These are phyloP conservation scores for Reutealis trisperma DNA, from an alignment of 345 rosid genomes.

Conservation along the genomic window DNA sequence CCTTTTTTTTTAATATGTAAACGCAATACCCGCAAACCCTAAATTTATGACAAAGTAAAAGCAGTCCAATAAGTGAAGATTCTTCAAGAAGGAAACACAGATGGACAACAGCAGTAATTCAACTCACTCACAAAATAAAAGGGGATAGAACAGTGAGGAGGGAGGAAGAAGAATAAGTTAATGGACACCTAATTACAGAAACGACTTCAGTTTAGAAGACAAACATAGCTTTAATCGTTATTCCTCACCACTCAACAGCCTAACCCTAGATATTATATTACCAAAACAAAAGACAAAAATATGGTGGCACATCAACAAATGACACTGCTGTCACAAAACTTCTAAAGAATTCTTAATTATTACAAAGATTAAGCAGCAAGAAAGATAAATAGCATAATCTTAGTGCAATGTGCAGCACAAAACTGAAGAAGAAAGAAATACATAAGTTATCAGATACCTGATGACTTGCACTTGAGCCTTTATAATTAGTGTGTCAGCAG, in stretches of 20 bases:
- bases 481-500: conserved; percentile 71
- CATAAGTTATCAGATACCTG: conserved; percentile 47
- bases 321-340: not conserved
- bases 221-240: not conserved
- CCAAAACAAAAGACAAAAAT: not conserved
- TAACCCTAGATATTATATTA: not conserved
- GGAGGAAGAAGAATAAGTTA: not conserved
- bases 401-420: not conserved
- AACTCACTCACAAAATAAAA: not conserved
- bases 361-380: not conserved
- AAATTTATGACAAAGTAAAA: too few species aligned
- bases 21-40: not conserved
- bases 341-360: not conserved
- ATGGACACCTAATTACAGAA: not conserved
- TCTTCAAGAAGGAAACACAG: not conserved
- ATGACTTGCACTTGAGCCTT: conserved; percentile 98
- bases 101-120: not conserved
- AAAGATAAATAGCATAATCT: not conserved
- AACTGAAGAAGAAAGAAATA: not conserved
- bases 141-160: not conserved
- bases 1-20: not conserved
- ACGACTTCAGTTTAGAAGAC: not conserved
- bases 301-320: not conserved
- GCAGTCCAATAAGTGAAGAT: not conserved
- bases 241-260: not conserved